These are phyloP conservation scores for Extremus antarcticus DNA, from an alignment of 495 filamentous ascomycete genomes.

Conservation along the genomic window DNA sequence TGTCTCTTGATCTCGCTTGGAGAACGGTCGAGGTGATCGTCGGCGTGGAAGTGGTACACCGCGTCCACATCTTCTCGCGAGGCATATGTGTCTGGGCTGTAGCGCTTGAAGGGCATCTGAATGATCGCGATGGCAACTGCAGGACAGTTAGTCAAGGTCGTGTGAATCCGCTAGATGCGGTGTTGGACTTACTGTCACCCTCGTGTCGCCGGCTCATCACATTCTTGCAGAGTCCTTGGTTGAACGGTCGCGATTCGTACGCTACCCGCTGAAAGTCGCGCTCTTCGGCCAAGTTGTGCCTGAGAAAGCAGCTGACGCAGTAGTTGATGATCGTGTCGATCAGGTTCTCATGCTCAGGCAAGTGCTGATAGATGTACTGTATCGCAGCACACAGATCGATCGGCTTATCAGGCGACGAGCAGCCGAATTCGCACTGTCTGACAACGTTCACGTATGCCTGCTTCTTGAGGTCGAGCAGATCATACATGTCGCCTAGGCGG, in stretches of 20 bases:
- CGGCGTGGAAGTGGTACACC: constrained; percentile 6
- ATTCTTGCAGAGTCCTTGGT: constrained; percentile 23
- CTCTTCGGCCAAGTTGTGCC: constrained; percentile 21
- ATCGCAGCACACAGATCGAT: constrained; percentile 25
- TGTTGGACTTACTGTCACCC: constrained; percentile 24
- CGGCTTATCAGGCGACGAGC: constrained; percentile 18
- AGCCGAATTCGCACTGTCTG: constrained; percentile 23
- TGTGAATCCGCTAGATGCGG: not conserved
- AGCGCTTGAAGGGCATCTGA: constrained; percentile 9
- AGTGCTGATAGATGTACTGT: constrained; percentile 24
- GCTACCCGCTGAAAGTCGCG: constrained; percentile 19
- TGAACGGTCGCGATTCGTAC: constrained; percentile 21
- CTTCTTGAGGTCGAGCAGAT: constrained; percentile 20
- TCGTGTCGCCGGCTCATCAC: constrained; percentile 20
- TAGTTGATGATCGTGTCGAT: constrained; percentile 26
- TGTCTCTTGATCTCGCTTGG: not conserved
- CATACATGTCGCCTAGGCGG: constrained; percentile 24
- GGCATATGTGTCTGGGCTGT: constrained; percentile 5
- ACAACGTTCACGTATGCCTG: constrained; percentile 23
- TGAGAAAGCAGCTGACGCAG: constrained; percentile 25
- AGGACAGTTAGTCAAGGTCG: not conserved
- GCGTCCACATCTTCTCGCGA: constrained; percentile 5
- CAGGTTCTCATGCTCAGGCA: constrained; percentile 14
- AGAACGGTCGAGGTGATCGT: not conserved
- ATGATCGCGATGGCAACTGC: constrained; percentile 18